phyloP scores from a whole-genome alignment of 2,329 filamentous ascomycete genomes.

The Capronia epimyces region DNA sequence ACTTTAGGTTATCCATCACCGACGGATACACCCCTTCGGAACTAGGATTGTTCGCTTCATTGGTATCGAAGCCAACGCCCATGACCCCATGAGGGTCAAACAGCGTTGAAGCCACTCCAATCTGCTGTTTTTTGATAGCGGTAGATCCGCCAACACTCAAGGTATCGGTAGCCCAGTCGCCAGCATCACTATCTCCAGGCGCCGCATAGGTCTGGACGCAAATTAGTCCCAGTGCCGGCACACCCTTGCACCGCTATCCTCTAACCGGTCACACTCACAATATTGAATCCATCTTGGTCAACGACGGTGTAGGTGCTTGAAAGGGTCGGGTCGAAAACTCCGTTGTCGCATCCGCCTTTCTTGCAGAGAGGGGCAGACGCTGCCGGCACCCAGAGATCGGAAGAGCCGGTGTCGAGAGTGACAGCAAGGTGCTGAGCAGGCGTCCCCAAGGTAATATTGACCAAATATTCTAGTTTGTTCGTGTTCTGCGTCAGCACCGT shows the following conservation, averaged over 20 bases:
- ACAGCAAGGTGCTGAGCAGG: conserved; percentile 22
- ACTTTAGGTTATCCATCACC: conserved; percentile 22
- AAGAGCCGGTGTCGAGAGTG: conserved; percentile 24
- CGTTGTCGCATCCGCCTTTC: conserved; percentile 18
- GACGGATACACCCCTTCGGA: conserved; percentile 14
- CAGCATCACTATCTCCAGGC: conserved; percentile 21
- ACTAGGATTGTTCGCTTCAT: conserved; percentile 9
- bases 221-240: not conserved
- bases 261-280: conserved; percentile 5
- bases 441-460: conserved; percentile 25
- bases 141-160: conserved; percentile 18
- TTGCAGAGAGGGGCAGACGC: conserved; percentile 13
- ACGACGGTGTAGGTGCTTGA: conserved; percentile 20
- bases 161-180: conserved; percentile 22
- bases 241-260: not conserved
- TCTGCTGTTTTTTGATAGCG: conserved; percentile 17
- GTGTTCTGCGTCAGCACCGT: conserved; percentile 9
- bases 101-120: conserved; percentile 19
- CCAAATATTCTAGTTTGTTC: conserved; percentile 21
- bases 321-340: conserved; percentile 10
- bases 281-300: conserved; percentile 22
- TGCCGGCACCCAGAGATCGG: conserved; percentile 23
- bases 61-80: conserved; percentile 23
- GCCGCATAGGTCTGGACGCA: conserved; percentile 17
- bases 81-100: conserved; percentile 22